phyloP scores from a whole-genome alignment of 805 yeast genomes.

The Cyberlindnera petersonii region DNA sequence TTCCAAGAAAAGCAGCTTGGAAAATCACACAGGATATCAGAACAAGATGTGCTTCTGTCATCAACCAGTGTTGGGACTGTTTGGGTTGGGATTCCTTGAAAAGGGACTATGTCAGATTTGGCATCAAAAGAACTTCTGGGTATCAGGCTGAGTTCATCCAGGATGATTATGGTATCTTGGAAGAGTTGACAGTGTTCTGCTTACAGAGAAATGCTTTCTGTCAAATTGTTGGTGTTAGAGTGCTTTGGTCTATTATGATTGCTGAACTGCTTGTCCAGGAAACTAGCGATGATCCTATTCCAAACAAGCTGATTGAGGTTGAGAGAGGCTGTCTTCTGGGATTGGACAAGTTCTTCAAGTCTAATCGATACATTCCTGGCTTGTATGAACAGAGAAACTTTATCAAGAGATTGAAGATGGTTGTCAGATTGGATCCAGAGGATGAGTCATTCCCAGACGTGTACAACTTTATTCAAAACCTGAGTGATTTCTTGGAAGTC shows the following conservation, averaged over 20 bases:
- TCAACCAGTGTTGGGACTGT: slow-evolving; percentile 67
- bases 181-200: slow-evolving; percentile 61
- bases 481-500: slow-evolving; percentile 59
- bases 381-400: slow-evolving; percentile 51
- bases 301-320: slow-evolving; percentile 52
- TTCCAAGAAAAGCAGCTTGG: slow-evolving; percentile 68
- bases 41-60: slow-evolving; percentile 48
- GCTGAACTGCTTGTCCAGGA: slow-evolving; percentile 60
- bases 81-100: slow-evolving; percentile 60
- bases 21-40: slow-evolving; percentile 62
- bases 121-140: slow-evolving; percentile 60
- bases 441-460: slow-evolving; percentile 57
- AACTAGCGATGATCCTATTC: slow-evolving; percentile 50
- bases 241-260: slow-evolving; percentile 70
- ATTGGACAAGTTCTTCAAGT: slow-evolving; percentile 58
- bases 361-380: slow-evolving; percentile 54
- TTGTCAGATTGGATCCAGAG: slow-evolving; percentile 54
- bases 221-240: slow-evolving; percentile 57
- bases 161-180: slow-evolving; percentile 55
- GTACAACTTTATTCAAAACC: slow-evolving; percentile 46
- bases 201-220: slow-evolving; percentile 63
- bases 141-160: slow-evolving; percentile 63
- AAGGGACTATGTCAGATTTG: slow-evolving; percentile 54
- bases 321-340: slow-evolving; percentile 63
- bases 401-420: slow-evolving; percentile 44